These are phyloP conservation scores for Monosporascus sp. DNA, from an alignment of 2,329 filamentous ascomycete genomes.

Conservation along the genomic window DNA sequence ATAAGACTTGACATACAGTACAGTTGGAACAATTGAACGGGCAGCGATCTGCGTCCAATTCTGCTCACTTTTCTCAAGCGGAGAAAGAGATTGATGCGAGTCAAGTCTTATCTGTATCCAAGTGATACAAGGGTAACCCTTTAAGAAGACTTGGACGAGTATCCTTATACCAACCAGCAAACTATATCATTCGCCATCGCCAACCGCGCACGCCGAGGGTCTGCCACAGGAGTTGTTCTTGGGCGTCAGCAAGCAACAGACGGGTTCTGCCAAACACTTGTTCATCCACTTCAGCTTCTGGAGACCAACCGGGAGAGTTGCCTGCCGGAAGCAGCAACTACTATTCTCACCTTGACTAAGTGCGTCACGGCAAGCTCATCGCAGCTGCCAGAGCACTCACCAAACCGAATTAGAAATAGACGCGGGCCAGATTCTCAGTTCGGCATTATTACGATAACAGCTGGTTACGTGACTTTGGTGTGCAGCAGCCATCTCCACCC, in stretches of 20 bases:
- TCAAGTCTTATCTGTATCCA: not conserved
- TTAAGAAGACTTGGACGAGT: not conserved
- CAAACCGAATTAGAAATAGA: not conserved
- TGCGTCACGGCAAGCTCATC: conserved; percentile 7
- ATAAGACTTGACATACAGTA: not conserved
- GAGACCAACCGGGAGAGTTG: not conserved
- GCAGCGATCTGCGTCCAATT: not conserved
- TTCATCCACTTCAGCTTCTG: not conserved
- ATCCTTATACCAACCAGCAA: not conserved
- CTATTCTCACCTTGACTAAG: conserved; percentile 8
- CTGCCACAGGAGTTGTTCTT: no score
- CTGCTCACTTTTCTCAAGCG: not conserved
- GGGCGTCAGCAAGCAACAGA: no score
- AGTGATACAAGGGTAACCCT: not conserved
- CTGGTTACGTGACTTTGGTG: not conserved
- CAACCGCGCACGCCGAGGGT: no score
- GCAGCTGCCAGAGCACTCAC: not conserved
- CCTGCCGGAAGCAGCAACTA: conserved; percentile 3
- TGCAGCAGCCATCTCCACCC: conserved; percentile 1
- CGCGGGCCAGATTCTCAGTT: conserved; percentile 1
- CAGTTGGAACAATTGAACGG: not conserved
- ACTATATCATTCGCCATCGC: not conserved
- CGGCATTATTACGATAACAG: not conserved
- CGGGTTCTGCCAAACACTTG: no score
- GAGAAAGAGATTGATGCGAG: not conserved